Base-by-base conservation (phyloP, 2,329 filamentous ascomycete species). In the Albophoma yamanashiensis region DNA sequence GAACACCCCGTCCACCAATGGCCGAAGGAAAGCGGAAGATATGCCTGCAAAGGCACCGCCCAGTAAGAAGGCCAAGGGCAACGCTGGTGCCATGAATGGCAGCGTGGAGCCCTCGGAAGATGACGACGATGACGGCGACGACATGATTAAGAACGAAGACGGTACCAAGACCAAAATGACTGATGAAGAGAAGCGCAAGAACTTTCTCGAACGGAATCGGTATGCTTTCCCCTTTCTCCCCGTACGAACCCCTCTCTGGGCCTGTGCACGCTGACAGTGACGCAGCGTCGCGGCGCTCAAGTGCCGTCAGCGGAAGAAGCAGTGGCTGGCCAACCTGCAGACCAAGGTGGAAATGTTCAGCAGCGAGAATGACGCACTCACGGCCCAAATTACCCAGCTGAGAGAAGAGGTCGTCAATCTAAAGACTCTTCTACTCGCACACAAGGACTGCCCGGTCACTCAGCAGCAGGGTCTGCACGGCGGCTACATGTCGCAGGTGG, bases 171-270 rank as follows among this genome's bases (percentile, higher is more conserved):
- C 74, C 0, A 97, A 96, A 79, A 96, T 97, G 91, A 97, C 92
- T 0, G 94, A 97, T 60, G 94, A 97, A 70, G 94, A 99, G 78
- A 99, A 99, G 79, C 84, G 94, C 50, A 96, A 95, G 78, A 99
- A 97, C 72, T 99, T 99, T 74, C 79, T 99, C 2, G 94, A 99
- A 71, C 83, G 94, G 36, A 99, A 99, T 74, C 87, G 93, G 93
- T 96, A 85, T 68, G 85, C 77, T 56, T 36, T 58, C 11, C 50
- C 50, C 1, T 25, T 22, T 15, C 2, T 31, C 50, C 11, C 5
- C 9, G 12, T 17, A n/a, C n/a, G n/a, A 11, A 36, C 31, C 31
- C 20, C 31, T 4, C 34, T 22, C 20, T 17, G 17, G 50, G 1
- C 31, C 9, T 3, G 6, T 43, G 27, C 27, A 5, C 15, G 36